Evolutionary conservation across 129 eudicot species (phyloP), one percentile per base, ranked within the genome.

Genomic region (Helianthus tuberosus): DNA sequence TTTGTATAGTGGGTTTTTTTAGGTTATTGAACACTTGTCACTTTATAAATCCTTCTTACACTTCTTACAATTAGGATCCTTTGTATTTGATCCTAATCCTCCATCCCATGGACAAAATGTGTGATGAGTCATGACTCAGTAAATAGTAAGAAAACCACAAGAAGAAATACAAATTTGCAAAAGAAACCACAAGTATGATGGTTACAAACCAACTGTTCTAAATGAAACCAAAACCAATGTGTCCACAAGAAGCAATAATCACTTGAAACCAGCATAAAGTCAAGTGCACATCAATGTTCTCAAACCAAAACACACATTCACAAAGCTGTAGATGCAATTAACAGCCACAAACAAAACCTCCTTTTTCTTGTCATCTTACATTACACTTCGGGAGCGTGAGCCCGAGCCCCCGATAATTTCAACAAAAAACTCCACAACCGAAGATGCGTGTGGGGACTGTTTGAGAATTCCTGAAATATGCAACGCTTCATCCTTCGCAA

Each of bases 321-420:
- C 41, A 32, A 53, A 63, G 62, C 25, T 11, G 50, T 2, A 27
- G 55, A 38, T 12, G 11, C 49, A 35, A 52, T 64, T 51, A 70
- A 46, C 47, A n/a, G 47, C 39, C 61, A 74, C 54, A 60, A 53
- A 74, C 54, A 60, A 53, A 44, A 74, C 6, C 11, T 0, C 8
- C 0, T 25, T 47, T 20, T 20, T 25, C 46, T 64, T 14, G 50
- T 15, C 6, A 2, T 72, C 49, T 64, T 20, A 71, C 75, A 71
- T 71, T 54, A 71, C 66, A 38, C 43, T n/a, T 55, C 66, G 69
- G 39, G 48, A 71, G 53, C 51, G 41, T 44, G 89, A 5, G 69
- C 76, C 16, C 64, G 75, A 51, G 82, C 48, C 81, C 73, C 79
- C 76, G 81, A 47, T 39, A 84, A 47, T 25, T 70, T 70, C 49